Base-by-base conservation (phyloP, 2,329 filamentous ascomycete genomes). In the Sordariomycetes sp. region DNA sequence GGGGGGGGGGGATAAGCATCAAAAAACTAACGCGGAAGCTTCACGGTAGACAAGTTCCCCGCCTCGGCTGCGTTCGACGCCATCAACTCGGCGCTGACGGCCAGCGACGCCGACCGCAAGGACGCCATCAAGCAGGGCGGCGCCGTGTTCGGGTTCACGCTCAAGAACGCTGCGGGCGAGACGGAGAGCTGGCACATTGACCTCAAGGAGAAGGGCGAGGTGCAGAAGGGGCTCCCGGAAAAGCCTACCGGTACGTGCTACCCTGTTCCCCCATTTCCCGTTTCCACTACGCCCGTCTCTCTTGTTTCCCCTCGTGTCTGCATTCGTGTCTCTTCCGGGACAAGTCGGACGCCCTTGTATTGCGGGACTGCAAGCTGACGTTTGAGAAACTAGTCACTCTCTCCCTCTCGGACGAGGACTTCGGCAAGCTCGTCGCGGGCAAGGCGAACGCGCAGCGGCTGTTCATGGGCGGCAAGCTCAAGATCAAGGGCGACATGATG, bases 401-500 rank as follows among this genome's bases (percentile, higher is more conserved):
- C 52, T 72, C 79, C 5, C 81, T 97, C 63, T 88, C 85, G 60
- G 94, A 99, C 61, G 81, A 82, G 59, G 90, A 97, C 73, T 99
- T 99, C 68, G 82, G 76, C 63, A 85, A 87, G 69, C 81, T 99
- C 62, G 85, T 95, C 57, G 67, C 78, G 42, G 94, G 94, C 69
- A 90, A 95, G 77, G 90, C 89, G 65, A 96, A 96, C 69, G 90
- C 94, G 58, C 94, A 99, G 79, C 85, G 86, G 65, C 76, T 99
- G 62, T 96, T 97, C 76, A 97, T 99, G 92, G 82, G 82, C n/a
- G 94, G 94, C 66, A 96, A 96, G 80, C 79, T 99, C 68, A 99
- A 97, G 87, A 83, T 97, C 70, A 95, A 90, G 83, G 94, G 94
- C 62, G 90, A 97, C 71, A 84, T 97, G 60, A 97, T 97, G 92